phyloP scores from a whole-genome alignment of 148 eudicot genomes.

The Persicaria maculosa region DNA sequence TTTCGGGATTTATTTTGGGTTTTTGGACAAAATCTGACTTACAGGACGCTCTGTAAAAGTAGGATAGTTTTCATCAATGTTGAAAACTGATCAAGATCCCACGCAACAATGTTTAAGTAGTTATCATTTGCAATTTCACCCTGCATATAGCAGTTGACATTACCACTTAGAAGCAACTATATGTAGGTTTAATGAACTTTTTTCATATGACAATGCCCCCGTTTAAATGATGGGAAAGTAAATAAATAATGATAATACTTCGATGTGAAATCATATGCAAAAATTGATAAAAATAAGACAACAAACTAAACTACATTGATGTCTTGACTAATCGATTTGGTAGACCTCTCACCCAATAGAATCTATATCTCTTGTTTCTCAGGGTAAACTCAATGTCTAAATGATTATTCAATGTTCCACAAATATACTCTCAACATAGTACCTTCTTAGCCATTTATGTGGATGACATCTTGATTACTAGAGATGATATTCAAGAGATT shows the following conservation, averaged over 20 bases:
- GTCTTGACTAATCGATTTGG: constrained; percentile 75
- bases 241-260: not conserved
- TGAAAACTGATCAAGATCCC: constrained; percentile 84
- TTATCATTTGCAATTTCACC: constrained; percentile 71
- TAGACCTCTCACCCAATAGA: constrained; percentile 66
- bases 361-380: no score
- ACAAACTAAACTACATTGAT: constrained; percentile 45
- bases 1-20: no score
- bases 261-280: no score
- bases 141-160: constrained; percentile 29
- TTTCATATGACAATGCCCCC: not conserved
- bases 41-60: constrained; percentile 71
- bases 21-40: constrained; percentile 11
- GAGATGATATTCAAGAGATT: no score
- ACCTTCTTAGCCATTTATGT: no score
- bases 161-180: not conserved
- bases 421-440: no score
- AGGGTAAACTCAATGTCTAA: no score
- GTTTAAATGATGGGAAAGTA: not conserved
- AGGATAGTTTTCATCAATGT: constrained; percentile 50
- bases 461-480: no score
- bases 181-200: not conserved
- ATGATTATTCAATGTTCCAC: no score
- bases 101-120: constrained; percentile 88
- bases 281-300: not conserved